Conservation (phyloP, 768 basidiomycete genomes). For the Boletus rubescentipes region DNA sequence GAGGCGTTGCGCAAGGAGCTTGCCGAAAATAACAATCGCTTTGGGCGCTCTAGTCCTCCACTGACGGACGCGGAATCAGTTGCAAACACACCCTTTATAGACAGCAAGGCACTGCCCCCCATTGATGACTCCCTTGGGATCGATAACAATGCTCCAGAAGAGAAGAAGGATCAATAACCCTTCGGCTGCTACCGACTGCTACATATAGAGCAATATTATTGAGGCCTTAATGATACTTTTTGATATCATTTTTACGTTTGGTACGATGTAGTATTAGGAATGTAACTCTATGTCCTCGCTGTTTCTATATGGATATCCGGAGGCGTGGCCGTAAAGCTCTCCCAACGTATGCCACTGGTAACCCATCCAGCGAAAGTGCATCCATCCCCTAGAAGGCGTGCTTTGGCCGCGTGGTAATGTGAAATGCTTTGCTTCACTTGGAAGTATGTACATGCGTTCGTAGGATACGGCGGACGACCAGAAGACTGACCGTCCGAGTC, state of each 20-base stretch:
- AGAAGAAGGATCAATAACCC: constrained; percentile 33
- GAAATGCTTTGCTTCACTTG: constrained; percentile 40
- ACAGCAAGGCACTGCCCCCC: constrained; percentile 20
- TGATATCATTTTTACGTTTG: constrained; percentile 12
- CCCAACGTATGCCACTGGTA: constrained; percentile 50
- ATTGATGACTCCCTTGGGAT: constrained; percentile 16
- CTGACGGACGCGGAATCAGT: constrained; percentile 43
- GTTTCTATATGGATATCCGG: not conserved
- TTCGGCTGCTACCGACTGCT: not conserved
- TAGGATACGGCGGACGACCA: constrained; percentile 11
- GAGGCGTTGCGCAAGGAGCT: constrained; percentile 89
- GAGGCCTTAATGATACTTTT: constrained; percentile 17
- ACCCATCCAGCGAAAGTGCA: constrained; percentile 67
- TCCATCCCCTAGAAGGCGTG: constrained; percentile 39
- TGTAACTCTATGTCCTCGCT: not conserved
- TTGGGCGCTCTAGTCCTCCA: constrained; percentile 53
- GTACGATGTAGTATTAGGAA: constrained; percentile 11
- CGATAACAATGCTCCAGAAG: constrained; percentile 10
- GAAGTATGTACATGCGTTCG: constrained; percentile 41
- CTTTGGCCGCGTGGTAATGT: constrained; percentile 55
- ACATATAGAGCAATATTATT: constrained; percentile 8
- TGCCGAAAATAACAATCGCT: constrained; percentile 63
- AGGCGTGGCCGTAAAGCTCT: constrained; percentile 41
- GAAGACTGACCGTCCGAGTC: not conserved
- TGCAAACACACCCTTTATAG: constrained; percentile 35